Conservation (phyloP, 306 rosid genomes). For the Quercus mongolica region DNA sequence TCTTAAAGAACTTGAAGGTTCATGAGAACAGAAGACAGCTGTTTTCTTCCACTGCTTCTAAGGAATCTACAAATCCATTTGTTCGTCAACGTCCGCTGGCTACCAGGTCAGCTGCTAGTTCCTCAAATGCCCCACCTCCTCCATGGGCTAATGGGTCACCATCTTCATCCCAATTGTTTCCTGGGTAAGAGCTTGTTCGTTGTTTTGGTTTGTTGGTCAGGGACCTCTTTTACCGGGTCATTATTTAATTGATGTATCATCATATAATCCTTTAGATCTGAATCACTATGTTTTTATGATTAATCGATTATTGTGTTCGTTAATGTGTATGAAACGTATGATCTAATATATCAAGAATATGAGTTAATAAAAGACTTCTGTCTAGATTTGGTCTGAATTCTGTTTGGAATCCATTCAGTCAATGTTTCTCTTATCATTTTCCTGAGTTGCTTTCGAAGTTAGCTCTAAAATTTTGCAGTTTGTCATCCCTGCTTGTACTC, state of each 20-base stretch:
- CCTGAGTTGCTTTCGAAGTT: not conserved
- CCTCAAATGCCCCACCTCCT: conserved; percentile 69
- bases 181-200: conserved; percentile 53
- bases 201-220: not conserved
- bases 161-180: conserved; percentile 52
- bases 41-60: conserved; percentile 71
- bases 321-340: not conserved
- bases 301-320: not conserved
- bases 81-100: conserved; percentile 92
- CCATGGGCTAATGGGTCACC: conserved; percentile 84
- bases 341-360: not conserved
- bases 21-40: conserved; percentile 88
- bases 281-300: not conserved
- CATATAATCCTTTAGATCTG: not conserved
- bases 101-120: conserved; percentile 63
- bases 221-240: not conserved
- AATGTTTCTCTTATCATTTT: not conserved
- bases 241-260: not conserved
- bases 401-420: not conserved
- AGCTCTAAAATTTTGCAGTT: not conserved
- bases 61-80: conserved; percentile 90
- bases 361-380: not conserved
- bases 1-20: conserved; percentile 82
- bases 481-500: not conserved
- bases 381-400: not conserved